Conservation (phyloP, 1,284 basidiomycete genomes). For the Termitomyces sp. region DNA sequence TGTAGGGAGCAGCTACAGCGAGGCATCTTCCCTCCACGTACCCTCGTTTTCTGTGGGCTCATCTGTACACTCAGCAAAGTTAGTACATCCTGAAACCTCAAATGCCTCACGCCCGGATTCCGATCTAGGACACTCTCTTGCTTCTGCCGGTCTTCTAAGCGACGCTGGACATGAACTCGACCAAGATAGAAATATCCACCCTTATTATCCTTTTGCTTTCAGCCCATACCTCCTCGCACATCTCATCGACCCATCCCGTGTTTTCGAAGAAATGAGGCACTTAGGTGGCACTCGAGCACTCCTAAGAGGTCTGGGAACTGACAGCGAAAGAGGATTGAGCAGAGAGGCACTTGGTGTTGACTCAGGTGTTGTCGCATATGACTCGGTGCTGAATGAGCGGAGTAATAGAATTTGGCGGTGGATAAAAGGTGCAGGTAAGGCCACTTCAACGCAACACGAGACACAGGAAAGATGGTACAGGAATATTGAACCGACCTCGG, state of each 20-base stretch:
- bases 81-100: conserved; percentile 55
- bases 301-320: conserved; percentile 72
- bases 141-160: conserved; percentile 43
- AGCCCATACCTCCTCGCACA: conserved; percentile 77
- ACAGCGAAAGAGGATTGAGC: conserved; percentile 52
- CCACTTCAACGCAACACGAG: conserved; percentile 34
- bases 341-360: conserved; percentile 18
- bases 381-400: conserved; percentile 1
- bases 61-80: conserved; percentile 47
- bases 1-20: conserved; percentile 1
- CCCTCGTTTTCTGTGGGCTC: conserved; percentile 61
- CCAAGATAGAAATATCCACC: conserved; percentile 62
- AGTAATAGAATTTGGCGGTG: conserved; percentile 2
- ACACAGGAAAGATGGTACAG: conserved; percentile 14
- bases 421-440: conserved; percentile 30
- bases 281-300: conserved; percentile 76
- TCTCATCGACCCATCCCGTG: conserved; percentile 83
- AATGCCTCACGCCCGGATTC: conserved; percentile 66
- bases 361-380: conserved; percentile 11
- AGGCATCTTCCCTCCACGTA: conserved; percentile 25
- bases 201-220: conserved; percentile 63
- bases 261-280: conserved; percentile 57
- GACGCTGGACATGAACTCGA: conserved; percentile 14
- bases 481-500: conserved; percentile 36
- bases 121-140: conserved; percentile 39